Evolutionary conservation across 306 rosid genomes (phyloP), one percentile per base, ranked within the genome.

Genomic region (Calophaca sinica): DNA sequence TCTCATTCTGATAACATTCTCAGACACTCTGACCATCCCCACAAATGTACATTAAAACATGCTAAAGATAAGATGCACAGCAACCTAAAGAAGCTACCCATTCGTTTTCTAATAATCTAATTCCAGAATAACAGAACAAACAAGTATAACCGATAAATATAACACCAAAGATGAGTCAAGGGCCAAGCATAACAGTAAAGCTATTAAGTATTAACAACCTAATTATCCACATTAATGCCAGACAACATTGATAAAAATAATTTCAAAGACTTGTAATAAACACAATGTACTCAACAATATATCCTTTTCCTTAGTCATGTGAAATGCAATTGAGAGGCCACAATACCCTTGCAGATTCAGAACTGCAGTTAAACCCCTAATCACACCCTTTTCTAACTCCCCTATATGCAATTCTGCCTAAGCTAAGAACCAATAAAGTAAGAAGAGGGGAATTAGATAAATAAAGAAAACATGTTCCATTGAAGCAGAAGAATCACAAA

Each of bases 371-470:
- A 53, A 39, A 75, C 10, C 51, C 46, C 59, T 9, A 45, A 32
- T 6, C 49, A 13, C 69, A 5, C 59, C 69, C 45, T 28, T 63
- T 63, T 74, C 52, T 38, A 63, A 74, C 42, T 5, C 15, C 45
- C 61, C 6, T 10, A 29, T 20, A 54, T 65, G 20, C 11, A 35
- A 61, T 74, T 50, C 52, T 15, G 2, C 61, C 50, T 33, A 61
- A 73, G 70, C 26, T 39, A 60, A 33, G 11, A 48, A 74, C 29
- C 53, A 62, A 14, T 74, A 26, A 28, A 57, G 55, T n/a, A 71
- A 10, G 61, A 6, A 58, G 59, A 49, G 20, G 64, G 64, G 54
- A 39, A 58, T 50, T 11, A 8, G 72, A 63, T 11, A 38, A 38
- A 63, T 38, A 14, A 74, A 63, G 29, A 36, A 36, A 74, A 51